These are phyloP conservation scores for Colletotrichum gigasporum DNA, from an alignment of 2,329 filamentous ascomycete species.

Conservation along the genomic window DNA sequence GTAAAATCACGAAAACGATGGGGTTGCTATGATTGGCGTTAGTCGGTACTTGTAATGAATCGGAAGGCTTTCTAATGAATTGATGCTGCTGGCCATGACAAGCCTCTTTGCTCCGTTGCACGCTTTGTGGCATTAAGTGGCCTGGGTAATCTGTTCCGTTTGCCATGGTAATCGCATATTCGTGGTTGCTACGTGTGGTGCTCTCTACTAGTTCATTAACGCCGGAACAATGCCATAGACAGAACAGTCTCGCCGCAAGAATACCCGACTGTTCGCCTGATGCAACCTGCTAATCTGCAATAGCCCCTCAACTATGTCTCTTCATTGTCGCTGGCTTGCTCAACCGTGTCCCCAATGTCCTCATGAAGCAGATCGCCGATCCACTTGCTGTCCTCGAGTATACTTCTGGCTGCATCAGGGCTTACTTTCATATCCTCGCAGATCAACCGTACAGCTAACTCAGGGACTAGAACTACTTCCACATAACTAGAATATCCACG, in stretches of 20 bases:
- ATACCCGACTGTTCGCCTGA: no score
- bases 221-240: no score
- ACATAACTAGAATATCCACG: conserved; percentile 75
- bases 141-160: no score
- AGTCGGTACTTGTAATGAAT: background rate
- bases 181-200: no score
- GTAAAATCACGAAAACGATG: conserved; percentile 1
- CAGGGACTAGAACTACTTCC: conserved; percentile 80
- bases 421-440: conserved; percentile 63
- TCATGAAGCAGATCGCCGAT: conserved; percentile 76
- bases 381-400: conserved; percentile 73
- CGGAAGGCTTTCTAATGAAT: background rate
- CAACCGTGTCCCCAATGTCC: conserved; percentile 55
- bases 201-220: no score
- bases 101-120: no score
- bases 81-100: background rate
- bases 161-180: no score
- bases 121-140: no score
- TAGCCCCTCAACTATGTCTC: background rate
- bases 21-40: conserved; percentile 5
- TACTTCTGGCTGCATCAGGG: conserved; percentile 54
- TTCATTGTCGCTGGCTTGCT: conserved; percentile 26
- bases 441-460: conserved; percentile 66
- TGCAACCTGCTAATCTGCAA: no score
- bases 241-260: no score